Base-by-base conservation (phyloP, 148 eudicot species). In the Persicaria maculosa region DNA sequence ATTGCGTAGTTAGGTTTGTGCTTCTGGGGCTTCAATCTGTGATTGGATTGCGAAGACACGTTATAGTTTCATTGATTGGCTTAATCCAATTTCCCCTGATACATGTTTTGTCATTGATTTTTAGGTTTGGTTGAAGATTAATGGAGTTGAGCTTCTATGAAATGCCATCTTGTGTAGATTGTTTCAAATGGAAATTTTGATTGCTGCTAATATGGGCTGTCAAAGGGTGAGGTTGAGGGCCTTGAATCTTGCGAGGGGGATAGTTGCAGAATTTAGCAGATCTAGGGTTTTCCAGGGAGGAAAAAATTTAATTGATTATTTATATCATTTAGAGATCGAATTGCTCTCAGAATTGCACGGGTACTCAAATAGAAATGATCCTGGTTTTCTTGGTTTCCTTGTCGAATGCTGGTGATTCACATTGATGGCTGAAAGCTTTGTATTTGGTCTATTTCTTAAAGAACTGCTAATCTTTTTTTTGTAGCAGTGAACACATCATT, bases 1-100 rank as follows among this genome's bases (percentile, higher is more conserved):
- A 65, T 65, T 36, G 47, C 70, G 70, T 40, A 15, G 40, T 65
- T 65, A 65, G 70, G 70, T 40, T 65, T 65, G 17, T 65, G 45
- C 70, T 14, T 14, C 12, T 36, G 46, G 20, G 36, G 46, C 17
- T 65, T 43, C 47, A 40, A 65, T 65, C 19, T 2, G 46, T 65
- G 8, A 65, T 14, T 65, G 9, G 70, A 65, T 65, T 46, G 2
- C 19, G 46, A 40, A 65, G 46, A 65, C 45, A 12, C 2, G 19
- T 40, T 65, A 14, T 65, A 43, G 70, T 65, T 36, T 62, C 65
- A 58, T 19, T 22, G 11, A 9, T 58, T 58, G 40, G 40, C 9
- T 22, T 62, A 10, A 9, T 62, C 68, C 10, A 48, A 62, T 31
- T 25, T 25, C 5, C 10, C 43, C 16, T 62, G 6, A 6, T 57